These are phyloP conservation scores for Chiua sp. DNA, from an alignment of 1,284 basidiomycete genomes.

Conservation along the genomic window DNA sequence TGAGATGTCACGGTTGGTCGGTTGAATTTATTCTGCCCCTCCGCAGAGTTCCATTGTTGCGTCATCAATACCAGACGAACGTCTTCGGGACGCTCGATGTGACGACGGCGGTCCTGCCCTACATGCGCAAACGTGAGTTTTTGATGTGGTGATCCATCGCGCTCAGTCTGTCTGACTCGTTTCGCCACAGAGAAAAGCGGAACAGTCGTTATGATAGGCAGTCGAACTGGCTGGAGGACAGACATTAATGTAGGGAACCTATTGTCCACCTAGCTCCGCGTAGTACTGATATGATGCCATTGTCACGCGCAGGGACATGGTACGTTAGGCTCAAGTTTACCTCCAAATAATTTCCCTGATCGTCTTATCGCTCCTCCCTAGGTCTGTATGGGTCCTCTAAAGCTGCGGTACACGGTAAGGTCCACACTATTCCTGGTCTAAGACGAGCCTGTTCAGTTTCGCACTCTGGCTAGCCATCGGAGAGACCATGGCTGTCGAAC, in stretches of 20 bases:
- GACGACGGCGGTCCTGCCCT: slow-evolving; percentile 51
- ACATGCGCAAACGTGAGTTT: slow-evolving; percentile 46
- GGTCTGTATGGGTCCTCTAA: slow-evolving; percentile 62
- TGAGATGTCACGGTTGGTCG: neutral
- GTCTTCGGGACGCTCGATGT: slow-evolving; percentile 56
- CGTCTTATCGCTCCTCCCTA: slow-evolving; percentile 12
- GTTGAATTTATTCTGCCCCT: neutral
- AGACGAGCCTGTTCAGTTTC: too few relatives aligned
- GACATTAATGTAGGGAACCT: slow-evolving; percentile 45
- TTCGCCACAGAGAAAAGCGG: slow-evolving; percentile 32
- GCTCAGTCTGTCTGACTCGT: neutral
- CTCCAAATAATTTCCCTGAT: neutral
- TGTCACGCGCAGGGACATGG: slow-evolving; percentile 26
- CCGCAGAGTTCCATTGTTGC: slow-evolving; percentile 38
- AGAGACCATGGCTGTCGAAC: slow-evolving; percentile 56
- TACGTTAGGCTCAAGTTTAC: slow-evolving; percentile 1
- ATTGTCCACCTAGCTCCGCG: neutral
- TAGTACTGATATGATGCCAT: too few relatives aligned
- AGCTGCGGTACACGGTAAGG: slow-evolving; percentile 56
- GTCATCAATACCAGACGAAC: slow-evolving; percentile 51
- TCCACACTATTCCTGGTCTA: neutral
- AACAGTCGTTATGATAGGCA: slow-evolving; percentile 53
- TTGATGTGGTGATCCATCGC: too few relatives aligned
- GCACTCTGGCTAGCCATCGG: slow-evolving; percentile 36
- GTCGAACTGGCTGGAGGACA: slow-evolving; percentile 57